phyloP scores from a whole-genome alignment of 2,329 filamentous ascomycete genomes.

The Calonectria multiphialidica region DNA sequence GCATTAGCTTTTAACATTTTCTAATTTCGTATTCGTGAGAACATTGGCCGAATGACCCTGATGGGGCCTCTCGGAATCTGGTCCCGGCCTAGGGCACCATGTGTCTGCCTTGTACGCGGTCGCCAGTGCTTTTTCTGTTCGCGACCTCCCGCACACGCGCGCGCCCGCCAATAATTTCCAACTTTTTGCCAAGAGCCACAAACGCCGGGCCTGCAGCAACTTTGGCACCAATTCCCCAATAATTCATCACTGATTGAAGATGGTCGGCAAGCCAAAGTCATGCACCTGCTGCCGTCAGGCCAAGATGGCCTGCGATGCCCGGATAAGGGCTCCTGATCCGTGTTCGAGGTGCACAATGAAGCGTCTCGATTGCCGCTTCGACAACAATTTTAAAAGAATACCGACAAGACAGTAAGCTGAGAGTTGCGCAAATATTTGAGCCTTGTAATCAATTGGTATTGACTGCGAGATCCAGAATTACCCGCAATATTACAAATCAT shows the following conservation, averaged over 20 bases:
- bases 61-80: no score
- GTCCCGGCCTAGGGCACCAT: neutral
- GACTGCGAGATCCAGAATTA: neutral
- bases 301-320: neutral
- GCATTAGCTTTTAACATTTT: no score
- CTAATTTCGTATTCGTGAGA: neutral
- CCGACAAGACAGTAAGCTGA: neutral
- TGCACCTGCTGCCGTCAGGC: neutral
- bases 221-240: no score
- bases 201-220: no score
- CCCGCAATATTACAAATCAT: neutral
- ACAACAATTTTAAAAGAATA: neutral
- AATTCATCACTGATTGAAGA: neutral
- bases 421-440: neutral
- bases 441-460: no score
- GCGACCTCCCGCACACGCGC: neutral
- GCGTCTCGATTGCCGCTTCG: neutral
- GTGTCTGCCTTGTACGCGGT: neutral
- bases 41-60: neutral
- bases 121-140: neutral
- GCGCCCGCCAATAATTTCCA: neutral
- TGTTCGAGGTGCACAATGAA: neutral
- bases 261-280: neutral
- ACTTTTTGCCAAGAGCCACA: neutral
- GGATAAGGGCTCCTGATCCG: conserved; percentile 24